Conservation (phyloP, 2,329 filamentous ascomycete species). For the Fusarium papillatum region DNA sequence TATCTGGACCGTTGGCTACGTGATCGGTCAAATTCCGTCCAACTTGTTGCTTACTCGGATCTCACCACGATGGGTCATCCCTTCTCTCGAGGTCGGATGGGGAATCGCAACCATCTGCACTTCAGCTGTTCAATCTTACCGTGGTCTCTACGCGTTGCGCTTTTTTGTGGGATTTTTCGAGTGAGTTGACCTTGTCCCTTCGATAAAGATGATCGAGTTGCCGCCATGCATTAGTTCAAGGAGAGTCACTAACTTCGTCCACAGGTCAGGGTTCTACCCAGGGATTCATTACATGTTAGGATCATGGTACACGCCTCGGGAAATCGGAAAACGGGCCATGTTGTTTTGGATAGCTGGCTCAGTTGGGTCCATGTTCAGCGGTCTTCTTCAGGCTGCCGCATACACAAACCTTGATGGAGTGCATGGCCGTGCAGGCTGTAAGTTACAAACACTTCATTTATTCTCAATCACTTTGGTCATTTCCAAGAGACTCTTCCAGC, state of each 20-base stretch:
- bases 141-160: conserved; percentile 24
- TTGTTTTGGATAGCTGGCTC: conserved; percentile 32
- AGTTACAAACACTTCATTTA: background rate
- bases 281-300: conserved; percentile 34
- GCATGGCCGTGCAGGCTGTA: conserved; percentile 29
- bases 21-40: conserved; percentile 30
- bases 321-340: conserved; percentile 34
- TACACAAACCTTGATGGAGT: conserved; percentile 32
- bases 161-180: conserved; percentile 36
- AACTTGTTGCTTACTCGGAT: conserved; percentile 29
- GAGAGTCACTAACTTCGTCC: background rate
- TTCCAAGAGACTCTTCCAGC: background rate
- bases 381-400: conserved; percentile 31
- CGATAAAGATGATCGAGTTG: background rate
- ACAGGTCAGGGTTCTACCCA: conserved; percentile 32
- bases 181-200: conserved; percentile 1
- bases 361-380: conserved; percentile 28
- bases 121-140: conserved; percentile 20
- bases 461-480: background rate
- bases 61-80: conserved; percentile 35
- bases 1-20: conserved; percentile 34
- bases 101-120: conserved; percentile 30
- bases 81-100: conserved; percentile 31
- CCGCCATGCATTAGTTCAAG: background rate
- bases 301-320: conserved; percentile 33